These are phyloP conservation scores for Zizania palustris DNA, from an alignment of 202 grass and related monocot species.

Conservation along the genomic window DNA sequence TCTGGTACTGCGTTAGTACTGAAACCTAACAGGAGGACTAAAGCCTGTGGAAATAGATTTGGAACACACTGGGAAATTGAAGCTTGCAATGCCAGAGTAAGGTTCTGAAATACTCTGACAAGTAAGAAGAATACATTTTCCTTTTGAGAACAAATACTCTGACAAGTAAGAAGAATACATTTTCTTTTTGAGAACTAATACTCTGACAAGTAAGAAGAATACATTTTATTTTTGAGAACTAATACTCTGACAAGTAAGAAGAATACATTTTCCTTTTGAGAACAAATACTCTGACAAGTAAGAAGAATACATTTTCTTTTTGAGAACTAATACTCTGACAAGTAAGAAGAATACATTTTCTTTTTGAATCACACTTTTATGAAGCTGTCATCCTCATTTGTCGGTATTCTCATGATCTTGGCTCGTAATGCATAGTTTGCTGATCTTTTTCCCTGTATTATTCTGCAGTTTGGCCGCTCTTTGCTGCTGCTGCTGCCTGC, in stretches of 20 bases:
- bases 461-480: constrained; percentile 39
- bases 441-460: background rate
- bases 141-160: background rate
- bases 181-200: too few relatives aligned
- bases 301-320: too few relatives aligned
- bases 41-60: background rate
- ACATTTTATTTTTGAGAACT: too few relatives aligned
- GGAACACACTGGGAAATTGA: background rate
- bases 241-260: background rate
- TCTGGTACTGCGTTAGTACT: background rate
- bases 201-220: too few relatives aligned
- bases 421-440: background rate
- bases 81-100: background rate
- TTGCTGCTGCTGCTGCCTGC: constrained; percentile 51
- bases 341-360: too few relatives aligned
- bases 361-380: background rate
- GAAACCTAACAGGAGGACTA: background rate
- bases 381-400: background rate
- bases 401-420: background rate
- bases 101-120: background rate
- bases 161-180: too few relatives aligned
- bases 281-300: too few relatives aligned
- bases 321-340: too few relatives aligned
- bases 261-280: background rate
- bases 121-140: background rate